Percentiles rank a stretch among this genome's conserved stretches.
These are phyloP conservation scores for Xylaria polymorpha DNA, from an alignment of 2,329 filamentous ascomycete species.

Conservation along the genomic window DNA sequence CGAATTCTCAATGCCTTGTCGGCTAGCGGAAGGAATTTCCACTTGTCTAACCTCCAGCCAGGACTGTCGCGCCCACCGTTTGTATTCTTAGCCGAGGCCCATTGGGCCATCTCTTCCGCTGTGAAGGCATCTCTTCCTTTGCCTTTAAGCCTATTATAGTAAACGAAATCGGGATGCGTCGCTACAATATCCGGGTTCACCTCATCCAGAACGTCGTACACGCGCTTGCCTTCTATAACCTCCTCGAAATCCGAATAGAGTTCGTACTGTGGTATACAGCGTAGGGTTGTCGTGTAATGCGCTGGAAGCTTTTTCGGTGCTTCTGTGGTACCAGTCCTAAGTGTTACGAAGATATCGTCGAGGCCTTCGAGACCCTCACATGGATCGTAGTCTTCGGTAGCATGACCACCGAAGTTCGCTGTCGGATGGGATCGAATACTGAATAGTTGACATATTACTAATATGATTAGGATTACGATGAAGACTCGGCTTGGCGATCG, in stretches of 20 bases:
- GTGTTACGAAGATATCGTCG: constrained; percentile 65
- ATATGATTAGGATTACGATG: constrained; percentile 36
- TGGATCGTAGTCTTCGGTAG: constrained; percentile 16
- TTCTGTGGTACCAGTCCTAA: constrained; percentile 70
- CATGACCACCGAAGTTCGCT: constrained; percentile 20
- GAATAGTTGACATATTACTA: constrained; percentile 43
- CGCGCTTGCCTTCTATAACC: constrained; percentile 60
- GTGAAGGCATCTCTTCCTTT: constrained; percentile 57
- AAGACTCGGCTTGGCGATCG: constrained; percentile 39
- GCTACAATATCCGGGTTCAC: constrained; percentile 54
- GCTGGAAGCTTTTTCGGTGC: constrained; percentile 64
- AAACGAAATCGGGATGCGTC: constrained; percentile 60
- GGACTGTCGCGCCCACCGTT: constrained; percentile 55
- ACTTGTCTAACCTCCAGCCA: constrained; percentile 66
- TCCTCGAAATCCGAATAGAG: constrained; percentile 70
- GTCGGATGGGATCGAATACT: constrained; percentile 37
- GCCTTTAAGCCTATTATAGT: constrained; percentile 61
- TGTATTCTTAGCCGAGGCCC: constrained; percentile 48
- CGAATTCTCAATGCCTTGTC: constrained; percentile 57
- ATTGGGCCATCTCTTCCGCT: constrained; percentile 46
- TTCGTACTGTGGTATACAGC: constrained; percentile 65
- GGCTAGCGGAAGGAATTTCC: constrained; percentile 68
- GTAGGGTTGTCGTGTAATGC: constrained; percentile 65
- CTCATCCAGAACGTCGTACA: constrained; percentile 62
- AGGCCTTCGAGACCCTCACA: constrained; percentile 52